These are phyloP conservation scores for Phytophthora citricola DNA, from an alignment of 352 stramenopile species.

Conservation along the genomic window DNA sequence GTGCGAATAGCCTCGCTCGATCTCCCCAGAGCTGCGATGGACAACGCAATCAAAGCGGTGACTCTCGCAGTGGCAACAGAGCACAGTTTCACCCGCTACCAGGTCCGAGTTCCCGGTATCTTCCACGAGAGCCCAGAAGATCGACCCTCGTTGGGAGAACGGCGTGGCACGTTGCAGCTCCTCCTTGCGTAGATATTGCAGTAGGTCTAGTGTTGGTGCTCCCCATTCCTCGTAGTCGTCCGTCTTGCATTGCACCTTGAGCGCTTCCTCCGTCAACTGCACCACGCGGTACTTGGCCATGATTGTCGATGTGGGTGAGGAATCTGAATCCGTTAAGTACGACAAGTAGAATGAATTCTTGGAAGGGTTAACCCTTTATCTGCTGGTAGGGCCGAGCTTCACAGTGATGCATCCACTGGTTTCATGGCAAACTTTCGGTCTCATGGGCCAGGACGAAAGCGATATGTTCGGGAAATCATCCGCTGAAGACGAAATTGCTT, in stretches of 20 bases:
- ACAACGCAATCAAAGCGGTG: conserved; percentile 62
- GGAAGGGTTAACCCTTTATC: no score
- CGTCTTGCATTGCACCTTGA: conserved; percentile 51
- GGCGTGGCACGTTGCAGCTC: conserved; percentile 47
- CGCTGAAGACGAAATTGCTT: conserved; percentile 24
- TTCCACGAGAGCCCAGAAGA: conserved; percentile 75
- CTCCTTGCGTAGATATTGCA: conserved; percentile 58
- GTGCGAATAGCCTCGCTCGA: conserved; percentile 56
- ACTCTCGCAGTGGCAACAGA: conserved; percentile 69
- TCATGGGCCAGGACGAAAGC: conserved; percentile 22
- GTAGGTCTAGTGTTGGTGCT: conserved; percentile 33
- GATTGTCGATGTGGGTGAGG: not conserved
- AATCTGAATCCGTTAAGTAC: no score
- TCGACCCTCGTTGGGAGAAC: conserved; percentile 60
- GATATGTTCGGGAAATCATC: not conserved
- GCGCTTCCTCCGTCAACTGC: conserved; percentile 54
- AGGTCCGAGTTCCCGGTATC: conserved; percentile 23
- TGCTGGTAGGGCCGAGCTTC: conserved; percentile 16
- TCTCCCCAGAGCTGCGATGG: conserved; percentile 35
- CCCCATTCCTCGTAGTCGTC: conserved; percentile 60
- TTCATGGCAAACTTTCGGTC: conserved; percentile 32
- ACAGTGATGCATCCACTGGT: conserved; percentile 36
- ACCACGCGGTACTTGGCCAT: conserved; percentile 55
- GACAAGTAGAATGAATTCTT: no score
- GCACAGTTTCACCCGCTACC: conserved; percentile 16